These are phyloP conservation scores for Saccharomyces hybrid DNA, from an alignment of 1,139 yeast genomes.

Conservation along the genomic window DNA sequence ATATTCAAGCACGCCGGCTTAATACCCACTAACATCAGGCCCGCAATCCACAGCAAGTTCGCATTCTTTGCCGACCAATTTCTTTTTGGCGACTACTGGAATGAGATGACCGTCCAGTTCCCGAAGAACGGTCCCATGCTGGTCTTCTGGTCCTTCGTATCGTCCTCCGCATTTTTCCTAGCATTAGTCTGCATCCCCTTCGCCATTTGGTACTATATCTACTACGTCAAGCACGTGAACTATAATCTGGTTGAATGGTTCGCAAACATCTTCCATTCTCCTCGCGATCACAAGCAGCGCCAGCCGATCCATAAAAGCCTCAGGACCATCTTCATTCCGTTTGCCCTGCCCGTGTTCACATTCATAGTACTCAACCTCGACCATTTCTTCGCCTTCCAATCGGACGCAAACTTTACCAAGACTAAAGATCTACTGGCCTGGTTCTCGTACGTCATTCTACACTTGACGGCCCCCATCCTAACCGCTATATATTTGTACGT, in stretches of 20 bases:
- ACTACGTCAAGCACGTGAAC: slow-evolving; percentile 16
- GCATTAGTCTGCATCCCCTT: slow-evolving; percentile 13
- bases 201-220: slow-evolving; percentile 21
- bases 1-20: slow-evolving; percentile 55
- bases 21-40: slow-evolving; percentile 51
- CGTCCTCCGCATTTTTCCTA: slow-evolving; percentile 6
- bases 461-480: slow-evolving; percentile 52
- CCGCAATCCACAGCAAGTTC: slow-evolving; percentile 38
- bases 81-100: slow-evolving; percentile 29
- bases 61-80: slow-evolving; percentile 26
- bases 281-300: slow-evolving; percentile 8
- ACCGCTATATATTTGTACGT: slow-evolving; percentile 57
- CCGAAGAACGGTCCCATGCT: slow-evolving; percentile 3
- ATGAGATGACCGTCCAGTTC: slow-evolving; percentile 20
- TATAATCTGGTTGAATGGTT: slow-evolving; percentile 23
- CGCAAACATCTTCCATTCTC: slow-evolving; percentile 20
- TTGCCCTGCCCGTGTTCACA: slow-evolving; percentile 20
- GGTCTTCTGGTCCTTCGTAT: slow-evolving; percentile 1
- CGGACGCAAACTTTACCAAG: slow-evolving; percentile 28
- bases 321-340: slow-evolving; percentile 18
- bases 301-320: slow-evolving; percentile 15
- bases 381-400: slow-evolving; percentile 34
- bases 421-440: slow-evolving; percentile 51
- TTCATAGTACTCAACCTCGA: slow-evolving; percentile 33
- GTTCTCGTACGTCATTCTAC: slow-evolving; percentile 54